Percentiles rank a stretch among this genome's conserved stretches.
Evolutionary conservation across 2,329 filamentous ascomycete genomes (phyloP).

Genomic region (Pseudopithomyces chartarum): DNA sequence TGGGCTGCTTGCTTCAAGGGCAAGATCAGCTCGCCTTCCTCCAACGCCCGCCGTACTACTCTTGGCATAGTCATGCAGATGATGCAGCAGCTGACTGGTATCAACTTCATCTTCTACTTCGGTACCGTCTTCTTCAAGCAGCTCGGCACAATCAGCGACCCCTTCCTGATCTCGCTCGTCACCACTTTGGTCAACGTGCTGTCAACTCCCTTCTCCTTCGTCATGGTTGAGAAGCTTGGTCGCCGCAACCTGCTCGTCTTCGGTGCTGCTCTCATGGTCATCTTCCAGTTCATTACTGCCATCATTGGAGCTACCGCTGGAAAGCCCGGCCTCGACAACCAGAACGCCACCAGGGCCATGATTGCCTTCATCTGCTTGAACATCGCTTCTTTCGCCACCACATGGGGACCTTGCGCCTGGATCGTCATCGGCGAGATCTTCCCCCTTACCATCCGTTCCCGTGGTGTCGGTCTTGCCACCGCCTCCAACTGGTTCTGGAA

Average conservation of each 20-base stretch:
- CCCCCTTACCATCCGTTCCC: constrained; percentile 86
- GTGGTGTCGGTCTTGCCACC: constrained; percentile 85
- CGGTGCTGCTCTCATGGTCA: constrained; percentile 79
- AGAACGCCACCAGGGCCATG: constrained; percentile 51
- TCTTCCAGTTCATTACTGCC: constrained; percentile 86
- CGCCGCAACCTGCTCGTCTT: constrained; percentile 79
- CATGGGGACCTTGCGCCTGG: constrained; percentile 79
- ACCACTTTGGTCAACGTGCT: constrained; percentile 87
- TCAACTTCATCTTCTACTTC: constrained; percentile 81
- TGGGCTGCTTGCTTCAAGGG: constrained; percentile 71
- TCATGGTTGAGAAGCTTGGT: constrained; percentile 78
- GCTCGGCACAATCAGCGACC: constrained; percentile 71
- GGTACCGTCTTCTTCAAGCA: constrained; percentile 83
- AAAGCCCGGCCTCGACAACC: constrained; percentile 33
- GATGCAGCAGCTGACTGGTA: constrained; percentile 70
- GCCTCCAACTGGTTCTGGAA: constrained; percentile 95
- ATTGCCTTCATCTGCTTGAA: constrained; percentile 91
- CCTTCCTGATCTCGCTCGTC: constrained; percentile 83
- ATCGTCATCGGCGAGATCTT: constrained; percentile 87
- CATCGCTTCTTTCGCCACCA: constrained; percentile 89
- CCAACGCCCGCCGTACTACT: constrained; percentile 55
- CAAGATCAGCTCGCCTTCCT: constrained; percentile 54
- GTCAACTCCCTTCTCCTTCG: constrained; percentile 87
- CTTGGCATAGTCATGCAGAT: constrained; percentile 56
- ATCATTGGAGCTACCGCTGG: constrained; percentile 59